Percentiles rank a stretch among this genome's conserved stretches.
These are phyloP conservation scores for Globisporangium spinosum DNA, from an alignment of 352 stramenopile species.

Conservation along the genomic window DNA sequence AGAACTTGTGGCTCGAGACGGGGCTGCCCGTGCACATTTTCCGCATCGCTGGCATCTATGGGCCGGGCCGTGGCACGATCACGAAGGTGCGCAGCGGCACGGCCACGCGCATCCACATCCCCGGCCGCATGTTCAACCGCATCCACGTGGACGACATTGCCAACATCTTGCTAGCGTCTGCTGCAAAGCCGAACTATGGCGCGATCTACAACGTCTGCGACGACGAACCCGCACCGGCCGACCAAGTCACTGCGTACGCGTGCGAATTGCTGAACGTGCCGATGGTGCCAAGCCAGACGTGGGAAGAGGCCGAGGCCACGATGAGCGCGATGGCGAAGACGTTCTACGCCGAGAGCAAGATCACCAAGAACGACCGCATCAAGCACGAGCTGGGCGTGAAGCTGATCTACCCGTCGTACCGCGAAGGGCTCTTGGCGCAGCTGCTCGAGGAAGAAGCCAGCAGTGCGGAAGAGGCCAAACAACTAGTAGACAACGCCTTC, in stretches of 20 bases:
- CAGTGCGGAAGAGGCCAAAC: neutral
- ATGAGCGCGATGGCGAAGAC: constrained; percentile 87
- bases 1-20: constrained; percentile 71
- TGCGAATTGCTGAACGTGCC: constrained; percentile 63
- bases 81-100: constrained; percentile 68
- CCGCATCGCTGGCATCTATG: constrained; percentile 91
- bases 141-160: constrained; percentile 91
- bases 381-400: constrained; percentile 72
- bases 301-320: constrained; percentile 64
- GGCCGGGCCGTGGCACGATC: constrained; percentile 76
- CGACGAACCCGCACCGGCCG: constrained; percentile 78
- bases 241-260: constrained; percentile 75
- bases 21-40: constrained; percentile 81
- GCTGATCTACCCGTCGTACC: constrained; percentile 75
- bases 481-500: neutral
- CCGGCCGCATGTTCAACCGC: constrained; percentile 80
- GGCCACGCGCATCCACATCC: constrained; percentile 68
- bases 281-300: constrained; percentile 48
- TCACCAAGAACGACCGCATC: constrained; percentile 69
- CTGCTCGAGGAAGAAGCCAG: constrained; percentile 64
- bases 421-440: constrained; percentile 76
- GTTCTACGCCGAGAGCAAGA: constrained; percentile 86
- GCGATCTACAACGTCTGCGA: constrained; percentile 90
- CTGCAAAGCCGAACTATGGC: constrained; percentile 48
- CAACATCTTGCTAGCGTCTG: constrained; percentile 67